A percentile compares a stretch with the other conserved stretches of the same genome.
Evolutionary conservation across 768 basidiomycete genomes (phyloP).

Genomic region (Boletus reticulatus): DNA sequence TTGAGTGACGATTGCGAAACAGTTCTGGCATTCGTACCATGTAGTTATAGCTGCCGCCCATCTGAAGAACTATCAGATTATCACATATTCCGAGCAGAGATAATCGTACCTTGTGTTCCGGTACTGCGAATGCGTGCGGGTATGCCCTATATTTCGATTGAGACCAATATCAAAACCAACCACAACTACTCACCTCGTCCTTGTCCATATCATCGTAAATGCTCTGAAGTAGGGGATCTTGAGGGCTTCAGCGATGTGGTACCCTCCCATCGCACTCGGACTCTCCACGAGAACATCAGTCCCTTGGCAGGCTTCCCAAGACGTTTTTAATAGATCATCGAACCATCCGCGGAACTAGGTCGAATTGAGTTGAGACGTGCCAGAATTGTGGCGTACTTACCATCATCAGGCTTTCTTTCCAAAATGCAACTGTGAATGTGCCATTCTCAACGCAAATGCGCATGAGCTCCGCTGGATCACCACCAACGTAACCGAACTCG

Average conservation of each 20-base stretch:
- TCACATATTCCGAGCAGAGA: not conserved
- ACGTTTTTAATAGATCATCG: constrained; percentile 91
- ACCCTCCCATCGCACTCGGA: constrained; percentile 96
- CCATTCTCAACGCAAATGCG: constrained; percentile 98
- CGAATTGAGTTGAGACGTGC: constrained; percentile 2
- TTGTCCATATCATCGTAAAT: constrained; percentile 98
- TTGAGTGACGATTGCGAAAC: constrained; percentile 1
- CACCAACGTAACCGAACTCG: constrained; percentile 91
- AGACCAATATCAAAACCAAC: not conserved
- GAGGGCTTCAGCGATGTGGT: constrained; percentile 95
- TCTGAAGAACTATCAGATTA: constrained; percentile 43
- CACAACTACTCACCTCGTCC: constrained; percentile 60
- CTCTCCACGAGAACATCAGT: constrained; percentile 94
- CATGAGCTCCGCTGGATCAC: constrained; percentile 98
- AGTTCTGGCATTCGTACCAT: constrained; percentile 59
- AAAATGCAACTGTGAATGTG: constrained; percentile 92
- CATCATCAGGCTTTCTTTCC: constrained; percentile 88
- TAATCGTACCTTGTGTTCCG: constrained; percentile 76
- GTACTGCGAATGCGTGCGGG: constrained; percentile 97
- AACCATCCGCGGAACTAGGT: constrained; percentile 94
- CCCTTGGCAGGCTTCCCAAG: constrained; percentile 95
- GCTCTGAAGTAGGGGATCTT: constrained; percentile 92
- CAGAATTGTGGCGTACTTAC: constrained; percentile 37
- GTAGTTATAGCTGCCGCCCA: constrained; percentile 98
- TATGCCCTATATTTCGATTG: constrained; percentile 60